phyloP scores from a whole-genome alignment of 2,329 filamentous ascomycete species.

The Penicillium sp. region DNA sequence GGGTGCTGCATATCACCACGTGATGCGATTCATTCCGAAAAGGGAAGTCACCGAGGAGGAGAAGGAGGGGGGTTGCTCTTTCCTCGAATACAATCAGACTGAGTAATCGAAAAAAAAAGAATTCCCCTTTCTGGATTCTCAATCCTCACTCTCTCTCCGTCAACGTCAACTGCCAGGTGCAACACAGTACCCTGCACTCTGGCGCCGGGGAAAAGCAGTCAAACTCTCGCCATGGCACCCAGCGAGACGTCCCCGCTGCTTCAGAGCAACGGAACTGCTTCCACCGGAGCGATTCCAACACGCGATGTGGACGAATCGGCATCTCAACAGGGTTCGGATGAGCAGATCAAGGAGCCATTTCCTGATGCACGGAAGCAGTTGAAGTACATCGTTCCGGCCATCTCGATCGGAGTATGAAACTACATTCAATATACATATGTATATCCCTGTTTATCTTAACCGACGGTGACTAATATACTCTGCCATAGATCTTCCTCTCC shows the following conservation, averaged over 20 bases:
- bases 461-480: too few species aligned
- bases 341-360: constrained; percentile 33
- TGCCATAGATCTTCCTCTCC: constrained; percentile 67
- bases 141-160: neutral
- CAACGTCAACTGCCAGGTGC: neutral
- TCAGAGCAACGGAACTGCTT: constrained; percentile 30
- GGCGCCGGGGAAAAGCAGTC: neutral
- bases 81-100: neutral
- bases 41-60: too few species aligned
- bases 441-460: too few species aligned
- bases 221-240: constrained; percentile 27
- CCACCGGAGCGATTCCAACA: constrained; percentile 29
- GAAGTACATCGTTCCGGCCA: constrained; percentile 63
- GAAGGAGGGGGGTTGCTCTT: neutral
- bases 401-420: constrained; percentile 66
- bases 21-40: too few species aligned
- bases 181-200: too few species aligned
- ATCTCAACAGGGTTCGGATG: constrained; percentile 11
- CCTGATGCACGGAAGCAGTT: constrained; percentile 56
- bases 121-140: too few species aligned
- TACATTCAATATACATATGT: too few species aligned
- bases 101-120: too few species aligned
- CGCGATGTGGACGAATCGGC: constrained; percentile 26
- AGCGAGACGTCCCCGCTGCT: constrained; percentile 54
- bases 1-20: too few species aligned